Evolutionary conservation across 2,329 filamentous ascomycete genomes (phyloP), one percentile per base, ranked within the genome.

Genomic region (Colletotrichum higginsianum): DNA sequence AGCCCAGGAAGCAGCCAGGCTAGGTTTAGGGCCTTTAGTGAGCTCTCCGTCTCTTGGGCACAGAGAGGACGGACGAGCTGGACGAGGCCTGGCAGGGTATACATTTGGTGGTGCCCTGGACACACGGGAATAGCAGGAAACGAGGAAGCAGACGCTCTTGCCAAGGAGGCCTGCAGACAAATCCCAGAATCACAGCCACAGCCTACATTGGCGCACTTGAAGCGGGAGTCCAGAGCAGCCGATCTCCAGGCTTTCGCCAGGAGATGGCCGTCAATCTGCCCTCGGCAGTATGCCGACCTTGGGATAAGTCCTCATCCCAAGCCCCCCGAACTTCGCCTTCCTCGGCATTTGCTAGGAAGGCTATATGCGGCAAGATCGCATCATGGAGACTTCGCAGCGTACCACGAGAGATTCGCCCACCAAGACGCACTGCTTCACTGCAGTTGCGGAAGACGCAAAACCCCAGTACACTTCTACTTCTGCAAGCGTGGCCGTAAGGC

Each of bases 391-490:
- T 63, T 55, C 9, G 8, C 16, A 63, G 47, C 7, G 9, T 63
- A 63, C 21, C 38, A 46, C 16, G 15, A 61, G 23, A 61, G 38
- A 23, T 63, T 50, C 23, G 5, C 26, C 9, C 13, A 57, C 3
- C 13, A 65, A 15, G 42, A 65, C 5, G 3, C 26, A 57, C 42
- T 57, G 13, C 44, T 65, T 7, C 2, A 57, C 30, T 65, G 18
- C 30, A 65, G 50, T 13, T 65, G n/a, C 8, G n/a, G 49, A 38
- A 57, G 42, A 50, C n/a, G 3, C 8, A 65, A 65, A 47, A 65
- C 6, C 9, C 42, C 18, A 56, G 50, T 57, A n/a, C 12, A 65
- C 26, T 65, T 65, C 8, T 65, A 65, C 18, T 65, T 65, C 40
- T 56, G n/a, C 21, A 65, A 65, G 62, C 18, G 15, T 49, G 18